These are phyloP conservation scores for Tephrocybe sp. DNA, from an alignment of 768 basidiomycete species.

Conservation along the genomic window DNA sequence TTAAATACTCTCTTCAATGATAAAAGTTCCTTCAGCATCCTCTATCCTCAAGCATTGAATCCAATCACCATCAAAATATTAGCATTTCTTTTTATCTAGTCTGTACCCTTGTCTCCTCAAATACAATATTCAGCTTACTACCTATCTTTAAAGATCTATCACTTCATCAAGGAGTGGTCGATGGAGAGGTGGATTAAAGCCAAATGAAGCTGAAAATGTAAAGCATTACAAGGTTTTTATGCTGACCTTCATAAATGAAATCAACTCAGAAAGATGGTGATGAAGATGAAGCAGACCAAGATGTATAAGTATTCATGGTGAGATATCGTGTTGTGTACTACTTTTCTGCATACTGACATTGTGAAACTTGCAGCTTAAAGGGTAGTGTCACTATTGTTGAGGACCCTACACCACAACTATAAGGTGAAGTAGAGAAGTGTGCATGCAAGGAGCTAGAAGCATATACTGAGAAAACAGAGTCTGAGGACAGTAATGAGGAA, in stretches of 20 bases:
- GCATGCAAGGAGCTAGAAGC: slow-evolving; percentile 10
- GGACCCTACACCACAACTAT: background rate
- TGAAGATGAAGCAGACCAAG: background rate
- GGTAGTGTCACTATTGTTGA: background rate
- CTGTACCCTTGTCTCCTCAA: background rate
- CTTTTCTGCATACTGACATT: background rate
- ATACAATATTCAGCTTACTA: background rate
- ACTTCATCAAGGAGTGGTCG: slow-evolving; percentile 4
- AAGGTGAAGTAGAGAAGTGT: slow-evolving; percentile 4
- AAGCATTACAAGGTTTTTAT: slow-evolving; percentile 6
- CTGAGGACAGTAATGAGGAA: slow-evolving; percentile 1
- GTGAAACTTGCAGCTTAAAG: background rate
- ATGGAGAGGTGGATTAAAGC: background rate
- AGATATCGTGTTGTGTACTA: background rate
- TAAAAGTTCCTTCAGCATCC: too few species aligned
- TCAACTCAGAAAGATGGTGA: background rate
- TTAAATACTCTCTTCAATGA: too few species aligned
- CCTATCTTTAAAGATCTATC: background rate
- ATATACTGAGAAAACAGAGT: slow-evolving; percentile 15
- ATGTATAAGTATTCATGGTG: background rate
- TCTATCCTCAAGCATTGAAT: too few species aligned
- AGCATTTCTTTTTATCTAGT: slow-evolving; percentile 4
- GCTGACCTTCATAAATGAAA: slow-evolving; percentile 8
- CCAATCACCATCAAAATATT: slow-evolving; percentile 12
- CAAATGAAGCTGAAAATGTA: slow-evolving; percentile 1